These are phyloP conservation scores for Phyllosticta citriasiana DNA, from an alignment of 2,329 filamentous ascomycete genomes.

Conservation along the genomic window DNA sequence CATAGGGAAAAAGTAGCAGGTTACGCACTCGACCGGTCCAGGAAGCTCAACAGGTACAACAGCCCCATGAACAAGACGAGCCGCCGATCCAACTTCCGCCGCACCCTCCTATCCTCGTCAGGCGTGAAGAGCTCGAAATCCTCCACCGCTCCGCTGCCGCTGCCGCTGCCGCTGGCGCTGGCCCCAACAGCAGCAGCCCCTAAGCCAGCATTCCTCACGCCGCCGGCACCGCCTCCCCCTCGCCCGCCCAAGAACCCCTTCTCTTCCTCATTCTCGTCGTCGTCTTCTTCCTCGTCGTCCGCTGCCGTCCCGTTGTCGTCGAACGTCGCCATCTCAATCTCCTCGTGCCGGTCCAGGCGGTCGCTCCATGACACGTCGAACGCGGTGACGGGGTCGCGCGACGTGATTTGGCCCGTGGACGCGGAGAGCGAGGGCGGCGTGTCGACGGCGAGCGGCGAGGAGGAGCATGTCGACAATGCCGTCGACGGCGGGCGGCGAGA, in stretches of 20 bases:
- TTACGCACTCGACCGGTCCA: slow-evolving; percentile 68
- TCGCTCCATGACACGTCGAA: slow-evolving; percentile 3
- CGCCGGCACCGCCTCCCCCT: background rate
- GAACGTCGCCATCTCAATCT: background rate
- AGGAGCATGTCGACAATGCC: background rate
- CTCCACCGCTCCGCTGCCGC: slow-evolving; percentile 16
- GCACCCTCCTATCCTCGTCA: slow-evolving; percentile 63
- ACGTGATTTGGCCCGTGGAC: background rate
- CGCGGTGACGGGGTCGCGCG: background rate
- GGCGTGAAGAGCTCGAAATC: slow-evolving; percentile 46
- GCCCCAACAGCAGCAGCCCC: background rate
- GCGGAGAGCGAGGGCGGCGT: background rate
- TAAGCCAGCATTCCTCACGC: background rate
- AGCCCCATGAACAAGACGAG: slow-evolving; percentile 73
- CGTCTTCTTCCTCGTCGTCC: slow-evolving; percentile 17
- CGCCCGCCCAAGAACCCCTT: slow-evolving; percentile 1
- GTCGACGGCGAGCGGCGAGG: background rate
- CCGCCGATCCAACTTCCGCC: slow-evolving; percentile 65
- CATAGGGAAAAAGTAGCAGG: background rate
- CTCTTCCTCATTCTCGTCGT: slow-evolving; percentile 12
- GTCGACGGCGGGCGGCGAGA: background rate
- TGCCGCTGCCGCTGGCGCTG: background rate
- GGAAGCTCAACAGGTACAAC: slow-evolving; percentile 74
- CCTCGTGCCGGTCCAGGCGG: background rate
- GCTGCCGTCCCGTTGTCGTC: background rate